Evolutionary conservation across 106 monocot species (phyloP), one percentile per base, ranked within the genome.

Genomic region (Amphibolis antarctica): DNA sequence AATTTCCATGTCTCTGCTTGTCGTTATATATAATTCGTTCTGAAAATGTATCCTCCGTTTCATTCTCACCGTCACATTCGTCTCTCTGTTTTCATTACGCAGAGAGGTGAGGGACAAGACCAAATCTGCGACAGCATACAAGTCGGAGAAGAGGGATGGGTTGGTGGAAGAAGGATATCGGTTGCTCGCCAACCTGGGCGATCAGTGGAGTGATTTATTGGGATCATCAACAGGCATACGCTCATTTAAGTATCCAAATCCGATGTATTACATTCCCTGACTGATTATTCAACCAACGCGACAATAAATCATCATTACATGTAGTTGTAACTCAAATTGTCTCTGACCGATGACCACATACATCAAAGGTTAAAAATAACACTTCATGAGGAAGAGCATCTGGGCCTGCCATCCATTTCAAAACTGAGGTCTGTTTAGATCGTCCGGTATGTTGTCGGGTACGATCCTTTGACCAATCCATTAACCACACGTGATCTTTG

Each of bases 201-300:
- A 74, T 28, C 73, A 74, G 18, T 74, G 73, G 73, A 74, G 73
- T 51, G 73, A 74, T 50, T 27, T 74, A 20, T 22, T 66, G 50
- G 73, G 73, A 17, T 66, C 48, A 20, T 66, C 65, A 0, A 14
- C 22, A 1, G 30, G 59, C 42, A 49, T 9, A 10, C 73, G 73
- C 46, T 74, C 73, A 22, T 74, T 74, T 42, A 74, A 66, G 73
- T 65, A 66, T 55, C 73, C 73, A 47, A 74, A 74, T 66, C 59
- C 73, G 12, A 74, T 74, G 73, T 74, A 74, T 59, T 74, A 59
- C 36, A 74, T 74, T 48, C 59, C 73, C 15, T 74, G 48, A 66
- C 61, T 43, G 9, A 61, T 19, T 11, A 61, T 18, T 10, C 0
- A 61, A 20, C 20, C 36, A 20, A 5, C 43, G 12, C 42, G 18